Percentiles rank a stretch among this genome's conserved stretches.
phyloP scores from a whole-genome alignment of 2,329 filamentous ascomycete species.

The Alternaria alternata region DNA sequence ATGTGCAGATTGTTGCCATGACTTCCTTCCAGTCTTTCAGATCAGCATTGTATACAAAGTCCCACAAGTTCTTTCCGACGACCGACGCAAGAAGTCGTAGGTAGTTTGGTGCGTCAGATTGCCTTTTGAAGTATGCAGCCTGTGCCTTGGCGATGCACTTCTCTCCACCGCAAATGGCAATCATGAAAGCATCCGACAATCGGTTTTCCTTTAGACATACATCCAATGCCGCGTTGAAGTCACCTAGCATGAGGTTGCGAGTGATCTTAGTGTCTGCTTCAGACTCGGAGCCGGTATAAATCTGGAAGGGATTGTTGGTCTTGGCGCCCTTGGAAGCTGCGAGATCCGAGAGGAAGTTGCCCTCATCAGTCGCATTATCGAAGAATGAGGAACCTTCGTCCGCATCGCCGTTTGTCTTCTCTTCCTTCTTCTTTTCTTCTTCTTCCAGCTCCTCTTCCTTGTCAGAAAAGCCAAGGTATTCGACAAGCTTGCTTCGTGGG shows the following conservation, averaged over 20 bases:
- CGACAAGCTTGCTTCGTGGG: constrained; percentile 83
- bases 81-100: constrained; percentile 89
- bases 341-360: constrained; percentile 86
- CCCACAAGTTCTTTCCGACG: constrained; percentile 96
- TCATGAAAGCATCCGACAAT: constrained; percentile 95
- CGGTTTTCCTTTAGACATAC: constrained; percentile 88
- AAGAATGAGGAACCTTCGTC: constrained; percentile 77
- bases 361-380: constrained; percentile 71
- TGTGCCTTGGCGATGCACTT: constrained; percentile 95
- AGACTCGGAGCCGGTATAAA: constrained; percentile 85
- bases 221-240: constrained; percentile 89
- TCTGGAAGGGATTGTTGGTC: constrained; percentile 92
- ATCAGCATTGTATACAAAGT: constrained; percentile 95
- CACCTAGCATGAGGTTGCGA: constrained; percentile 83
- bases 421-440: constrained; percentile 30
- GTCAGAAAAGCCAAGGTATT: constrained; percentile 87
- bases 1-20: constrained; percentile 95
- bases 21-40: constrained; percentile 95
- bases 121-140: constrained; percentile 85
- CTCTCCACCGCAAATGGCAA: constrained; percentile 95
- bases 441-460: constrained; percentile 50
- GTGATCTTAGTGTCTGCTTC: constrained; percentile 87
- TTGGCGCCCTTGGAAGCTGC: constrained; percentile 89
- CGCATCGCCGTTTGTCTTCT: constrained; percentile 56
- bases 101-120: constrained; percentile 86